Base-by-base conservation (phyloP, 1,284 basidiomycete species). In the Phaffia rhodozyma region DNA sequence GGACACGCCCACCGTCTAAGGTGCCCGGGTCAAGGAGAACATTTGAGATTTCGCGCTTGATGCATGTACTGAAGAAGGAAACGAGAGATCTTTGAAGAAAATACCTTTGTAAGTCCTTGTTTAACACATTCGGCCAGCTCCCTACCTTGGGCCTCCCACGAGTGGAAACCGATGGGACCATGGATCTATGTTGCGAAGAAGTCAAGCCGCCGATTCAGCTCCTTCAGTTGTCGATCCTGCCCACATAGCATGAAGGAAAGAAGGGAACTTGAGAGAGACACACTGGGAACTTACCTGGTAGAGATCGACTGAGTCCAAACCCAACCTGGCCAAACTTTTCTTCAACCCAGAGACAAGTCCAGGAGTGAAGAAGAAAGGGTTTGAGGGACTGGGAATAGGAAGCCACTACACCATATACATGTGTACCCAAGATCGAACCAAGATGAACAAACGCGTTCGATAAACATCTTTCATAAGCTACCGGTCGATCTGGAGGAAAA, bases 121-220 rank as follows among this genome's bases (percentile, higher is more conserved):
- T 74, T 70, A 50, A 70, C 66, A 57, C 71, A 72, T 49, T 73
- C 61, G 5, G 72, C 73, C 13, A 75, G 60, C 32, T 71, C 69
- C 5, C 54, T 55, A 21, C 69, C 73, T 56, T 71, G 68, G 1
- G 67, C 49, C 54, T 71, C 71, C 68, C 69, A 69, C 3, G 71
- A 71, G 57, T 70, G 70, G 47, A 68, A 66, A 7, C 68, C 68
- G 43, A 67, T 69, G 23, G 70, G 68, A 2, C 70, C 68, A 58
- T 75, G 72, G 32, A 73, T 68, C 70, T 73, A 66, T 6, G 5
- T 3, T 0, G 18, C 3, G 20, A 5, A 34, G 21, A 32, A 25
- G 2, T 43, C 2, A 11, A 5, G 6, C 13, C 7, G 38, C 13
- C 16, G 13, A 11, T 11, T 16, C 13, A 43, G 38, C 38, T 13